These are phyloP conservation scores for Inga oerstediana DNA, from an alignment of 306 rosid genomes.

Conservation along the genomic window DNA sequence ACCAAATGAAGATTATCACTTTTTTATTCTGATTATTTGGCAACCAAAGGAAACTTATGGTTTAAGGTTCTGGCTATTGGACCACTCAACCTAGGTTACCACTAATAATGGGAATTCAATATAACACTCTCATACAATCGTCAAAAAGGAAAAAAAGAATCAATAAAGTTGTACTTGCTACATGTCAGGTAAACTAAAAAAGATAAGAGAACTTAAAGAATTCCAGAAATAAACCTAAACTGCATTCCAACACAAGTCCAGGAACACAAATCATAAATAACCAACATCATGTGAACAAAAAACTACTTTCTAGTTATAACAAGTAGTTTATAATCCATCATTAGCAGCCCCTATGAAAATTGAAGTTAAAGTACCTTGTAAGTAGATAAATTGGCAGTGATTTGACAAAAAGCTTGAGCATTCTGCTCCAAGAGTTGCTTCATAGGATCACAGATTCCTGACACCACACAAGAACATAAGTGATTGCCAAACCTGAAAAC, in stretches of 20 bases:
- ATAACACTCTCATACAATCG: not conserved
- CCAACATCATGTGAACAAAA: not conserved
- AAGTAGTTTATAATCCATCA: slow-evolving; percentile 11
- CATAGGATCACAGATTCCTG: slow-evolving; percentile 70
- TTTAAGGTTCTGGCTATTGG: slow-evolving; percentile 3
- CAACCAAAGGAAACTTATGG: not conserved
- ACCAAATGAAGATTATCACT: not conserved
- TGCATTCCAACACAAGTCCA: slow-evolving; percentile 14
- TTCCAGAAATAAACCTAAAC: not conserved
- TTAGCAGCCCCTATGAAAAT: not conserved
- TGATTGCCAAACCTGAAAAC: slow-evolving; percentile 28
- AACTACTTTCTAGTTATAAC: not conserved
- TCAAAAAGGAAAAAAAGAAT: not conserved
- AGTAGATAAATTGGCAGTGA: slow-evolving; percentile 67
- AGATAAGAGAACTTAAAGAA: not conserved
- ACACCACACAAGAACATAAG: slow-evolving; percentile 39
- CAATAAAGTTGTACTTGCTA: not conserved
- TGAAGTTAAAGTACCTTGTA: slow-evolving; percentile 65
- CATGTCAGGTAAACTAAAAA: not conserved
- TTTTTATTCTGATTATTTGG: not conserved
- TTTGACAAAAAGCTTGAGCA: slow-evolving; percentile 80
- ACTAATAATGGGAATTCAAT: slow-evolving; percentile 9
- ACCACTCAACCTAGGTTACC: slow-evolving; percentile 12
- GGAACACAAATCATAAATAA: not conserved
- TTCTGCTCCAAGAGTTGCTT: slow-evolving; percentile 88